These are phyloP conservation scores for Paecilomyces variotii DNA, from an alignment of 2,329 filamentous ascomycete genomes.

Conservation along the genomic window DNA sequence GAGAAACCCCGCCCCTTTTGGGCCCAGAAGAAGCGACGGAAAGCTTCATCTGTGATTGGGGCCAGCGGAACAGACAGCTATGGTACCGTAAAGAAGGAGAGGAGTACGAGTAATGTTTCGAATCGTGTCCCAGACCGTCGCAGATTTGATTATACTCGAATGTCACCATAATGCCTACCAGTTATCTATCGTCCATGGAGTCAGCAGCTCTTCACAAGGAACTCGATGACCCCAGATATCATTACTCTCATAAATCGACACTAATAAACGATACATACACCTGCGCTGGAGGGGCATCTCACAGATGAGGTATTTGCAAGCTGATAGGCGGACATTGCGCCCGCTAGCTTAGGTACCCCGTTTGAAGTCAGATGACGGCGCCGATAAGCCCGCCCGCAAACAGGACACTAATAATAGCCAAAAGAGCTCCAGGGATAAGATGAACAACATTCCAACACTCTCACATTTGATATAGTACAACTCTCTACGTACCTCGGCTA, in stretches of 20 bases:
- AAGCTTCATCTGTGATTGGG: neutral
- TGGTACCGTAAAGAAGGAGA: neutral
- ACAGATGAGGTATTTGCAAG: neutral
- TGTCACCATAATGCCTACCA: neutral
- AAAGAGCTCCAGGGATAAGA: neutral
- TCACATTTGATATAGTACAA: neutral
- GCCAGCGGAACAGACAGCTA: neutral
- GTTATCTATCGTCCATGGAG: neutral
- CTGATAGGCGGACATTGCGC: neutral
- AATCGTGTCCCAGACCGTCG: neutral
- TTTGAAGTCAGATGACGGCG: neutral
- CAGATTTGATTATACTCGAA: neutral
- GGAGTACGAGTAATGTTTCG: neutral
- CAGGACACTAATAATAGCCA: neutral
- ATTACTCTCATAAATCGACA: neutral
- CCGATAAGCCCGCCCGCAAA: neutral
- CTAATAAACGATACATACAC: neutral
- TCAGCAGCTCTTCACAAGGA: neutral
- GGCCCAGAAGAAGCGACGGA: neutral
- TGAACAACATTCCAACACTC: neutral
- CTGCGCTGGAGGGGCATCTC: neutral
- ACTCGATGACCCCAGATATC: neutral
- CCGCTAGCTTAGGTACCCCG: neutral
- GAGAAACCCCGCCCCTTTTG: neutral
- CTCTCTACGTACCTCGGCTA: neutral